Conservation (phyloP, 805 yeast genomes). For the Myxozyma mucilagina region DNA sequence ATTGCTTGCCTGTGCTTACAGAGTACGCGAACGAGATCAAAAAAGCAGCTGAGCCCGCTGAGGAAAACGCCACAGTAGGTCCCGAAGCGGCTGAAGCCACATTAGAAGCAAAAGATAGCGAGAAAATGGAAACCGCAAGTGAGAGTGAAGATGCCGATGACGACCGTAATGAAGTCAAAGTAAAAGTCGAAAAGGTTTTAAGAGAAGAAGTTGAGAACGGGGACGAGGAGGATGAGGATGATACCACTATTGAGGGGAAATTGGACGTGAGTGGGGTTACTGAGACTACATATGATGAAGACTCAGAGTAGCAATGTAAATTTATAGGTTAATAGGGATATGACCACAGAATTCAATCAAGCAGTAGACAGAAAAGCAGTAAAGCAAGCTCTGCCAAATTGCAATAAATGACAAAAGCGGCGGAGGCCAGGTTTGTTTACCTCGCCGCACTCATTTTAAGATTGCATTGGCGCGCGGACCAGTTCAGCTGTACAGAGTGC, state of each 20-base stretch:
- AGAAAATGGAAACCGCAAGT: background rate
- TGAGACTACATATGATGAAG: background rate
- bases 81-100: slow-evolving; percentile 1
- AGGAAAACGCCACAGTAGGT: slow-evolving; percentile 11
- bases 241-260: background rate
- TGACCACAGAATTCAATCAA: too few relatives aligned
- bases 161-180: background rate
- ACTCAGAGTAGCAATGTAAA: too few relatives aligned
- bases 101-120: background rate
- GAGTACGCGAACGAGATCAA: slow-evolving; percentile 20
- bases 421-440: too few relatives aligned
- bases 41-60: slow-evolving; percentile 38
- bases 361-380: too few relatives aligned
- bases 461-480: too few relatives aligned
- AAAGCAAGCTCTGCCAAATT: too few relatives aligned
- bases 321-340: too few relatives aligned
- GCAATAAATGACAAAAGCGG: too few relatives aligned
- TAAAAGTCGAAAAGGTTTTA: background rate
- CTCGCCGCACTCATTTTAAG: too few relatives aligned
- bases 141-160: background rate
- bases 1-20: slow-evolving; percentile 71
- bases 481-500: too few relatives aligned
- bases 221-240: background rate
- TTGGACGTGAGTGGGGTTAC: background rate
- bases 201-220: background rate